These are phyloP conservation scores for Neonothopanus nambi DNA, from an alignment of 1,284 basidiomycete genomes.

Conservation along the genomic window DNA sequence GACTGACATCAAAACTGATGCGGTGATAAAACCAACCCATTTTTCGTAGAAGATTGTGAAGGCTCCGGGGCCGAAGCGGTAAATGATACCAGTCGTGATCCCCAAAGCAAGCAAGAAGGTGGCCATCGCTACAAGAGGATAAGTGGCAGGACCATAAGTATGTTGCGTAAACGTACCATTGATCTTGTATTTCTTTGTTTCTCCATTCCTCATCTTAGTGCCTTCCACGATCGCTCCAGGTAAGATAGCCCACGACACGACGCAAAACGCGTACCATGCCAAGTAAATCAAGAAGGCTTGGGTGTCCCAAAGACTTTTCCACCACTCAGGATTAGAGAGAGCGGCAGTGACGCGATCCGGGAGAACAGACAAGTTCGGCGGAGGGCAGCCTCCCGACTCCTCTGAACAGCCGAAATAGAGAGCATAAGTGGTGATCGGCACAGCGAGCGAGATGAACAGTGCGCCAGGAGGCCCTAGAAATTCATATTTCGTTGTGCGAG, in stretches of 20 bases:
- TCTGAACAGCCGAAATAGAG: conserved; percentile 90
- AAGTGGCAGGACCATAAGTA: not conserved
- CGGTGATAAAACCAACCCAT: conserved; percentile 89
- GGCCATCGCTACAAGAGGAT: conserved; percentile 66
- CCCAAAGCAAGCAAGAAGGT: conserved; percentile 84
- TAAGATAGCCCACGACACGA: conserved; percentile 81
- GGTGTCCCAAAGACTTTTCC: conserved; percentile 68
- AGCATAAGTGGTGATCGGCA: conserved; percentile 76
- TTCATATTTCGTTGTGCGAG: conserved; percentile 72
- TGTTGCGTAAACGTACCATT: conserved; percentile 65
- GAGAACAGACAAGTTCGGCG: conserved; percentile 43
- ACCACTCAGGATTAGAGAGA: conserved; percentile 52
- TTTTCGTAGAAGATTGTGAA: conserved; percentile 93
- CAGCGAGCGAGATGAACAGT: conserved; percentile 67
- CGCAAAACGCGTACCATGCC: conserved; percentile 89
- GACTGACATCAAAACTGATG: conserved; percentile 79
- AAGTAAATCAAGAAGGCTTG: conserved; percentile 78
- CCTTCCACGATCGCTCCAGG: conserved; percentile 90
- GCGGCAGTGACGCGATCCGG: conserved; percentile 46
- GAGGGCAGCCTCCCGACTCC: conserved; percentile 72
- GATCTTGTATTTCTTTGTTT: conserved; percentile 86
- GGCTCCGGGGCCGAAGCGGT: conserved; percentile 72
- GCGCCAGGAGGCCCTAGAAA: conserved; percentile 89
- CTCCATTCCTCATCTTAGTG: conserved; percentile 75
- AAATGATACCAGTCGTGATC: conserved; percentile 65